phyloP scores from a whole-genome alignment of 257 asterid genomes.

The Solanum dulcamara region DNA sequence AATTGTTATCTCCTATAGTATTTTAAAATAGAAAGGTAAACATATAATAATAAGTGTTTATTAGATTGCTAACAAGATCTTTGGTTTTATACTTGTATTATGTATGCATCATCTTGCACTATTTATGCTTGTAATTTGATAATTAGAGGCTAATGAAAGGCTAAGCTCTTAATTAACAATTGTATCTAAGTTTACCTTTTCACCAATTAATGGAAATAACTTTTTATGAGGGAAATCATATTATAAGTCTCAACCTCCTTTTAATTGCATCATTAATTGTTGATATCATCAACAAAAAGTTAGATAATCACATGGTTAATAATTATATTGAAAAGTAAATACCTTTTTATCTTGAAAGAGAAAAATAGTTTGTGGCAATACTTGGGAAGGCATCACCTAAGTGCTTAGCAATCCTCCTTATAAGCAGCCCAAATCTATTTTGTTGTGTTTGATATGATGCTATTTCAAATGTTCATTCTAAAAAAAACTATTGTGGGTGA shows the following conservation, averaged over 20 bases:
- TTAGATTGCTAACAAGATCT: not conserved
- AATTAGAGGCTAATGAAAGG: not conserved
- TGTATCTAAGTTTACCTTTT: not conserved
- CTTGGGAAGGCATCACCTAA: no score
- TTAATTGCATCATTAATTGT: not conserved
- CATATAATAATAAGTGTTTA: not conserved
- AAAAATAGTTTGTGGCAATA: no score
- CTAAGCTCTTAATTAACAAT: not conserved
- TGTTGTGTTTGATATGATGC: no score
- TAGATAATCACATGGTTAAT: no score
- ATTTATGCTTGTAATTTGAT: not conserved
- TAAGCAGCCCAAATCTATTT: no score
- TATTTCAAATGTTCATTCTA: no score
- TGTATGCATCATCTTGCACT: not conserved
- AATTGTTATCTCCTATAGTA: not conserved
- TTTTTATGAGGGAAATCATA: not conserved
- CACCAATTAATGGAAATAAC: not conserved
- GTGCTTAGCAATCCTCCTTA: no score
- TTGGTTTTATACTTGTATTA: not conserved
- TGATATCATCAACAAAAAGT: no score
- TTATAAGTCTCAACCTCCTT: not conserved
- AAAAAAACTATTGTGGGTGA: no score
- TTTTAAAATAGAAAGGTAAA: not conserved
- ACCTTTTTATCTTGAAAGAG: no score
- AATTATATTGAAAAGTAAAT: no score